Base-by-base conservation (phyloP, 768 basidiomycete species). In the Tylopilus vinaceipallidus region DNA sequence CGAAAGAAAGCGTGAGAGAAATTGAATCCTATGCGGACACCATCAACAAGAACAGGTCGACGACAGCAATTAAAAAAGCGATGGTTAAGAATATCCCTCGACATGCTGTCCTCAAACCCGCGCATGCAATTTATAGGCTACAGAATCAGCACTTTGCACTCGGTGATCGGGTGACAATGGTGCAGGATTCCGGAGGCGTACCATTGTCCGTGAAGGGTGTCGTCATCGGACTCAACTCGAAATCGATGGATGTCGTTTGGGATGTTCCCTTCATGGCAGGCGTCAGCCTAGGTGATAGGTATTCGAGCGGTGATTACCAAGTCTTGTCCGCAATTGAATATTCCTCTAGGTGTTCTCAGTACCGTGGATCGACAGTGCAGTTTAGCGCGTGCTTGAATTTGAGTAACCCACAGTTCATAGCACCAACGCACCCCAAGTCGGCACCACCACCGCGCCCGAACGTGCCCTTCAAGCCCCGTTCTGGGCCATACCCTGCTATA, bases 201-300 rank as follows among this genome's bases (percentile, higher is more conserved):
- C 93, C 95, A 2, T 74, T 98, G 13, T 83, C 85, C 1, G 86
- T 85, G 44, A 98, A 95, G 70, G 97, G 97, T 19, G 91, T 95
- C 14, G 94, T 98, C 22, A 81, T 98, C 45, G 91, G 95, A 13
- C 70, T 99, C 60, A 91, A 86, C 59, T 71, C 85, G 3, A 89
- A 86, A 62, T 82, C 87, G 4, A 88, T 98, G 80, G 97, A 98
- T 66, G 88, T 98, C 20, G 80, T 95, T 0, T 98, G 97, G 91
- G 97, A 99, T 66, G 85, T 88, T 20, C 79, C 92, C 1, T 98
- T 99, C 71, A 91, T 99, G 82, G 84, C 92, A 19, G 97, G 97
- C 7, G 77, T 80, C 3, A 97, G 90, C 0, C 73, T 98, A 11
- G 83, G 84, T 4, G 91, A 90, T 60, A 77, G 94, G 89, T 92